Evolutionary conservation across 768 basidiomycete genomes (phyloP), one percentile per base, ranked within the genome.

Genomic region (Amanita pallidorosea): DNA sequence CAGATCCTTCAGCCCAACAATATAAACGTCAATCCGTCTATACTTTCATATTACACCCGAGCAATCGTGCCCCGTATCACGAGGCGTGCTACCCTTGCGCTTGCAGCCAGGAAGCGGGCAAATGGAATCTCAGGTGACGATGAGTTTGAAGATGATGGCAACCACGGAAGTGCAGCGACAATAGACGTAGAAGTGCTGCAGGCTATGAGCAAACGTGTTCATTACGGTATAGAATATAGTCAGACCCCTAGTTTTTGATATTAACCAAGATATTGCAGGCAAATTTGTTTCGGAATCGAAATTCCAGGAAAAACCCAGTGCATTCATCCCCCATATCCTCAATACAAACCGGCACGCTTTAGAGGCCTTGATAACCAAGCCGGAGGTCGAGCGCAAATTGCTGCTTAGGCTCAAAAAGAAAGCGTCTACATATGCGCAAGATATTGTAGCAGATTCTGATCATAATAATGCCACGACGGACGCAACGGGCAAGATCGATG

Each of bases 281-380:
- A 98, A 97, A 75, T 99, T 99, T 64, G 96, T 99, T 5, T 92
- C 94, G 4, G 96, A 99, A 68, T 88, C 89, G 23, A 99, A 99
- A 64, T 99, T 99, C 71, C 63, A 75, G n/a, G 76, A 80, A 27
- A 72, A 88, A 54, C 95, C 96, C 17, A 72, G 83, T 33, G 81
- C 83, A 8, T 99, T 97, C 67, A 77, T 99, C 51, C 93, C 94
- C 0, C 92, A 94, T 66, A 99, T 99, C 60, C 76, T 76, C 34
- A 76, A 75, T 2, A 83, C 83, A 7, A 86, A 98, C 64, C 79
- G 80, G 15, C 67, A 77, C 36, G 86, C 82, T 7, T 76, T 99
- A 18, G 90, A 87, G 7, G 82, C 68, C 0, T 70, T 99, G 41
- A 97, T 99, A 62, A 94, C 93, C n/a, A 98, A 98, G 64, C 93